Conservation (phyloP, 176 grass and related monocot species). For the Themeda triandra region DNA sequence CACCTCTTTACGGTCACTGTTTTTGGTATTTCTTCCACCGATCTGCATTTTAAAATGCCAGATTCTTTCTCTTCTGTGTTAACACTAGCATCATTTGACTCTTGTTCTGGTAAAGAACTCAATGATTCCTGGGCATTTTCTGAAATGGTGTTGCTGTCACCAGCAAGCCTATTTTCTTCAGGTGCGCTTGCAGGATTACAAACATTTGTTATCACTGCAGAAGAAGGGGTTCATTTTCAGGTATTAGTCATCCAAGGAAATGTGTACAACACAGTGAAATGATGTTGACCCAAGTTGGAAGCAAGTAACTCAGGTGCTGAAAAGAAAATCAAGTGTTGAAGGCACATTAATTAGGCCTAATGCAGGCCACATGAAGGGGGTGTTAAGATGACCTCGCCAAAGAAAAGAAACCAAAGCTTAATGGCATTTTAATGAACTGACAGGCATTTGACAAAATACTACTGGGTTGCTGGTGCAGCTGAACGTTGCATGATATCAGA, state of each 20-base stretch:
- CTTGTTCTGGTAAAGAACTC: slow-evolving; percentile 39
- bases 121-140: slow-evolving; percentile 30
- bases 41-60: slow-evolving; percentile 62
- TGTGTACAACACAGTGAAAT: neutral
- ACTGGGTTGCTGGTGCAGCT: neutral
- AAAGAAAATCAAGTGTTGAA: neutral
- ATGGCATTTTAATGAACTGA: neutral
- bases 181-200: slow-evolving; percentile 7
- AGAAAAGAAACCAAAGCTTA: neutral
- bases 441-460: neutral
- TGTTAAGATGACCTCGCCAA: neutral
- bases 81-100: slow-evolving; percentile 52
- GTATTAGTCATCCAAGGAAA: neutral
- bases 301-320: neutral
- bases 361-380: neutral
- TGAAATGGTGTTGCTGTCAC: slow-evolving; percentile 30
- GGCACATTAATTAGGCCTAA: neutral
- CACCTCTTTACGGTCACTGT: slow-evolving; percentile 44
- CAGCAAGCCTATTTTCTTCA: slow-evolving; percentile 30
- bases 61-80: slow-evolving; percentile 54
- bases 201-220: slow-evolving; percentile 26
- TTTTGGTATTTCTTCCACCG: slow-evolving; percentile 49
- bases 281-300: neutral
- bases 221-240: neutral
- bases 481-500: neutral